Base-by-base conservation (phyloP, 306 rosid genomes). In the Albizia julibrissin region DNA sequence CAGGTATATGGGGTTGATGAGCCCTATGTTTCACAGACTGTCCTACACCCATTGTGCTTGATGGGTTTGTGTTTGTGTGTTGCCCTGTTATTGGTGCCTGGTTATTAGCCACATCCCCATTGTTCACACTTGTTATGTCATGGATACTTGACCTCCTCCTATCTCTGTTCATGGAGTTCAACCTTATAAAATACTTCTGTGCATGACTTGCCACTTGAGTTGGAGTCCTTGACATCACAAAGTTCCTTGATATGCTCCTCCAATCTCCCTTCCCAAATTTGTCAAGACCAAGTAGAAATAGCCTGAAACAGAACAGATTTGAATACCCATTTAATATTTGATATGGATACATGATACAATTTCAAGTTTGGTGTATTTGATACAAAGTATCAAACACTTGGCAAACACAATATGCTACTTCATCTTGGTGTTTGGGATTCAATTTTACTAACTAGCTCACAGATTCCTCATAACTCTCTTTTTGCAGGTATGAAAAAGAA, bases 191-290 rank as follows among this genome's bases (percentile, higher is more conserved):
- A 84, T 95, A 95, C 87, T 95, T 95, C 26, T 95, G 99, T 50
- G 99, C 99, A 76, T 95, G 99, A 76, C 99, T 95, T 10, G 99
- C 99, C 39, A 93, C 99, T 90, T 93, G 99, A 40, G 99, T 93
- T 0, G 99, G 99, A 22, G 99, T 95, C 81, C 99, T 93, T 37
- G 99, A 95, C 76, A 95, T 89, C 22, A 95, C 99, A 72, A 85
- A 95, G 83, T 95, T 95, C 84, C 99, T 93, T 82, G 99, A 95
- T 77, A 95, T 95, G 88, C 99, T 95, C 80, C 99, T 92, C 99
- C 99, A 95, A 88, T 95, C 99, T 54, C 99, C 99, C 81, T 95
- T 95, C 34, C 99, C 99, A 89, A 95, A 93, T 82, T 95, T 95
- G 81, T 95, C 99, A 22, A 95, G 92, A 44, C 99, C 99, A 82